Percentiles rank a stretch among this genome's conserved stretches.
These are phyloP conservation scores for Eutypa lata DNA, from an alignment of 2,329 filamentous ascomycete species.

Conservation along the genomic window DNA sequence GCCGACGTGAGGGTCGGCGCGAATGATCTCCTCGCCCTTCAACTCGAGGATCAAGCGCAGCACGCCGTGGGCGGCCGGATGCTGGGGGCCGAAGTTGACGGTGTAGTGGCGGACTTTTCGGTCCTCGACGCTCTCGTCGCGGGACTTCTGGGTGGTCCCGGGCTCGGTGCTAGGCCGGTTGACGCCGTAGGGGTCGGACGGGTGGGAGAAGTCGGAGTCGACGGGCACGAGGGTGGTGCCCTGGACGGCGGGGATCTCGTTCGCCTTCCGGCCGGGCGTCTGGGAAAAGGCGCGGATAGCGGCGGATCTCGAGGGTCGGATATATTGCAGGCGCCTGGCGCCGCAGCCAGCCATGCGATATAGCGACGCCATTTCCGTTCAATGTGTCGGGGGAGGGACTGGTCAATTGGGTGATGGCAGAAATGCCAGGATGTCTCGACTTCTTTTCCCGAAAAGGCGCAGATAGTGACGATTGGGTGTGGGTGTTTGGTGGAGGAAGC, in stretches of 20 bases:
- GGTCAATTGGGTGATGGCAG: slow-evolving; percentile 26
- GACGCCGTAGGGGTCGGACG: slow-evolving; percentile 47
- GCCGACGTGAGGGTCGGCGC: slow-evolving; percentile 94
- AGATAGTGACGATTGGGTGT: no score
- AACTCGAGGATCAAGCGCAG: slow-evolving; percentile 95
- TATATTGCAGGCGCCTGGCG: slow-evolving; percentile 59
- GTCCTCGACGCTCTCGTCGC: slow-evolving; percentile 47
- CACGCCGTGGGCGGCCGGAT: slow-evolving; percentile 97
- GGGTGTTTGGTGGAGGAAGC: no score
- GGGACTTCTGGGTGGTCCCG: slow-evolving; percentile 41
- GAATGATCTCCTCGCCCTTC: slow-evolving; percentile 95
- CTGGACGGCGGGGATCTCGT: slow-evolving; percentile 49
- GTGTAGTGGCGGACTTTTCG: slow-evolving; percentile 98
- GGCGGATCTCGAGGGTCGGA: slow-evolving; percentile 15
- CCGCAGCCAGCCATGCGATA: slow-evolving; percentile 70
- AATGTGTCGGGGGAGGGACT: slow-evolving; percentile 17
- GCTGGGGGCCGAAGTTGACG: slow-evolving; percentile 98
- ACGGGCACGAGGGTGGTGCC: slow-evolving; percentile 63
- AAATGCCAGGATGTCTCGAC: background rate
- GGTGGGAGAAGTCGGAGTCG: slow-evolving; percentile 59
- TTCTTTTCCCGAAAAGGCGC: no score
- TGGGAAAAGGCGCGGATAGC: slow-evolving; percentile 59
- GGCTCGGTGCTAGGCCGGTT: slow-evolving; percentile 39
- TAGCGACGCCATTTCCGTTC: slow-evolving; percentile 62
- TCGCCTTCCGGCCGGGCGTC: slow-evolving; percentile 60